Percentiles rank a stretch among this genome's conserved stretches.
phyloP scores from a whole-genome alignment of 148 eudicot genomes.

The Camellia granthamiana region DNA sequence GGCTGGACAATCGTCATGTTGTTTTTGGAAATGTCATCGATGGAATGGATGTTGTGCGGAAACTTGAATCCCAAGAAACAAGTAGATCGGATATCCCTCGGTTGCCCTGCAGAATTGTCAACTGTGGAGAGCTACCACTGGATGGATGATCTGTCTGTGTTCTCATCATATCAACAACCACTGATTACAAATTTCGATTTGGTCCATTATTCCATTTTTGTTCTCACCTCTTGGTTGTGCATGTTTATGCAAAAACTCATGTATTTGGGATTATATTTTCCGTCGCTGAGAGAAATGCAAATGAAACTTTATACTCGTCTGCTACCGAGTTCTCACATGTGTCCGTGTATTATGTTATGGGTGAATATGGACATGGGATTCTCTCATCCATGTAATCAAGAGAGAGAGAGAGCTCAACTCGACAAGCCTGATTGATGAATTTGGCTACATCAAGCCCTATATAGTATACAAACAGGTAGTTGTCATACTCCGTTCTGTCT shows the following conservation, averaged over 20 bases:
- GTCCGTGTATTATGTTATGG: neutral
- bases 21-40: conserved; percentile 63
- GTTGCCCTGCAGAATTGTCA: conserved; percentile 36
- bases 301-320: neutral
- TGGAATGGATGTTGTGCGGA: conserved; percentile 48
- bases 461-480: neutral
- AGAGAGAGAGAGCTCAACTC: neutral
- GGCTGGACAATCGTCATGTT: conserved; percentile 57
- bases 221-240: neutral
- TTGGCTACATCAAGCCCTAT: too few relatives aligned
- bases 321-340: too few relatives aligned
- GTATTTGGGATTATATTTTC: neutral
- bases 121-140: conserved; percentile 43
- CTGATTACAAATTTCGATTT: neutral
- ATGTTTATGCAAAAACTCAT: conserved; percentile 6
- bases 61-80: conserved; percentile 47
- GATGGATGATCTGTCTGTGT: conserved; percentile 16
- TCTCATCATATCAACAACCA: neutral
- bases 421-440: neutral
- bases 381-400: neutral
- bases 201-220: conserved; percentile 3
- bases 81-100: conserved; percentile 37
- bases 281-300: neutral
- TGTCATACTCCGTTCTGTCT: neutral
- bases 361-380: neutral